Evolutionary conservation across 345 rosid genomes (phyloP).

Genomic region (Populus deltoides): DNA sequence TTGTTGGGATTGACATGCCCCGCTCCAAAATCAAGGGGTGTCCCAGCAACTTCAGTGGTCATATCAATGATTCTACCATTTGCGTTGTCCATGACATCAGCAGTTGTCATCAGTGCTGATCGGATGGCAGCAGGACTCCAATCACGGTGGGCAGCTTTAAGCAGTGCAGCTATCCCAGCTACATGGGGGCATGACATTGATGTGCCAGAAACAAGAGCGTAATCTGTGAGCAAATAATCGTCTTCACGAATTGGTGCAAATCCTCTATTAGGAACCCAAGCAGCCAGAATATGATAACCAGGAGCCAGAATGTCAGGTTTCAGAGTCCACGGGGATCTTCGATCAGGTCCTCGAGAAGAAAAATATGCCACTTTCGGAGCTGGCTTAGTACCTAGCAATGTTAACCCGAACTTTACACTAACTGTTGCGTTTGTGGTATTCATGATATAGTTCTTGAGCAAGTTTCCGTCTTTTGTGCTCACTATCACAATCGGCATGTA

Average conservation of each 20-base stretch:
- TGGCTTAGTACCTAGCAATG: conserved; percentile 33
- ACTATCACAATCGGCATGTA: conserved; percentile 27
- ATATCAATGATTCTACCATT: conserved; percentile 30
- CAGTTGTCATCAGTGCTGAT: conserved; percentile 51
- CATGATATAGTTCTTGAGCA: conserved; percentile 27
- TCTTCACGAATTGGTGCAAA: conserved; percentile 19
- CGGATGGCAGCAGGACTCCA: conserved; percentile 49
- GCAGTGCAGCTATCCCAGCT: conserved; percentile 38
- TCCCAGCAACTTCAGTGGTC: conserved; percentile 29
- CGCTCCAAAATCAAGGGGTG: conserved; percentile 50
- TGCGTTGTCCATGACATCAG: conserved; percentile 22
- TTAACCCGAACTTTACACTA: conserved; percentile 32
- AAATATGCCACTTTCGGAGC: conserved; percentile 42
- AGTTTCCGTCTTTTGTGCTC: conserved; percentile 20
- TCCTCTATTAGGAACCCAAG: conserved; percentile 43
- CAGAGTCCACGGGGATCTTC: conserved; percentile 39
- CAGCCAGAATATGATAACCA: conserved; percentile 41
- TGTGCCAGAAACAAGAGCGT: conserved; percentile 35
- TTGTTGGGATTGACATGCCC: conserved; percentile 44
- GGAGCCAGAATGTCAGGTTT: conserved; percentile 53
- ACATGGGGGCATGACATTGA: conserved; percentile 51
- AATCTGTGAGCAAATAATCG: conserved; percentile 37
- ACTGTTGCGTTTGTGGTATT: conserved; percentile 14
- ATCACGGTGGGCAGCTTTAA: conserved; percentile 34
- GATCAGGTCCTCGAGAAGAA: conserved; percentile 43